phyloP scores from a whole-genome alignment of 768 basidiomycete species.

The Tylopilus sp. region DNA sequence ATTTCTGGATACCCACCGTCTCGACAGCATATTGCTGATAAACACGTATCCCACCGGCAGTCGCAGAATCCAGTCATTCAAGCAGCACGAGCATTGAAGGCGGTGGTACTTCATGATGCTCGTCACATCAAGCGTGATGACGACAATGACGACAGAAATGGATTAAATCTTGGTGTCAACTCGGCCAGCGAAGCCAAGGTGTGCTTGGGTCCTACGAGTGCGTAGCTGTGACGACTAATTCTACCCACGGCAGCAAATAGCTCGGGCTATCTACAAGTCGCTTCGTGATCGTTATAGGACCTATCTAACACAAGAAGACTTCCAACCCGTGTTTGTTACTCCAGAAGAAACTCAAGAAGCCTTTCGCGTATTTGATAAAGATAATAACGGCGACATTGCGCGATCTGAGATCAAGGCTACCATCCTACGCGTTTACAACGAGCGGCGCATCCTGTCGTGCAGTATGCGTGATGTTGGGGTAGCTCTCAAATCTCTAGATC shows the following conservation, averaged over 20 bases:
- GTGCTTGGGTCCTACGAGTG: not conserved
- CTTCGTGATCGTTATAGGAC: conserved; percentile 53
- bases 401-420: conserved; percentile 71
- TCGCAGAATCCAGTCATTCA: conserved; percentile 42
- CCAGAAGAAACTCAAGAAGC: conserved; percentile 55
- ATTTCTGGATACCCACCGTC: conserved; percentile 42
- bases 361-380: conserved; percentile 73
- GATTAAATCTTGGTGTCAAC: conserved; percentile 50
- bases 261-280: conserved; percentile 59
- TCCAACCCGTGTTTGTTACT: conserved; percentile 65
- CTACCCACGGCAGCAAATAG: conserved; percentile 50
- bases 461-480: conserved; percentile 73
- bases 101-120: conserved; percentile 73
- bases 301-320: conserved; percentile 66
- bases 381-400: conserved; percentile 74
- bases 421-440: conserved; percentile 70
- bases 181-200: conserved; percentile 69
- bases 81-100: conserved; percentile 64
- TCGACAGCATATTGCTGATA: conserved; percentile 17
- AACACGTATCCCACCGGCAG: conserved; percentile 23
- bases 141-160: conserved; percentile 34
- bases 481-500: conserved; percentile 63
- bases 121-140: conserved; percentile 59
- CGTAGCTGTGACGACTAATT: not conserved
- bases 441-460: conserved; percentile 69